phyloP scores from a whole-genome alignment of 2,329 filamentous ascomycete species.

The Septoria petroselini region DNA sequence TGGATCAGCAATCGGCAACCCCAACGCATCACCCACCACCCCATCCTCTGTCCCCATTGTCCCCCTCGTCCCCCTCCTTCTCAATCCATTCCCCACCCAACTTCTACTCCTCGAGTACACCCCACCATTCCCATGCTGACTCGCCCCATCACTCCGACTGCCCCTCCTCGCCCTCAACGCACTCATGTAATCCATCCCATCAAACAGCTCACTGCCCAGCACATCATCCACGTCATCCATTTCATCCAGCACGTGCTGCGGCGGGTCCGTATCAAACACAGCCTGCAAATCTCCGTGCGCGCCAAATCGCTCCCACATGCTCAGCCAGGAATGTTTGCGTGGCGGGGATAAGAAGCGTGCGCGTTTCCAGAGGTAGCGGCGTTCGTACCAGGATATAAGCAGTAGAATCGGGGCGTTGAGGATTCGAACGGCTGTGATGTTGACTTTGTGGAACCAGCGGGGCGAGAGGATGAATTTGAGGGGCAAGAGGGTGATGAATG shows the following conservation, averaged over 20 bases:
- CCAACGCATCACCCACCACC: not conserved
- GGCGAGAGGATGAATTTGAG: slow-evolving; percentile 75
- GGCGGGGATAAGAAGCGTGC: slow-evolving; percentile 37
- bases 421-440: slow-evolving; percentile 70
- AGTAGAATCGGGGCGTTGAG: slow-evolving; percentile 74
- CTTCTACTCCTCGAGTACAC: slow-evolving; percentile 19
- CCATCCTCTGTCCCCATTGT: not conserved
- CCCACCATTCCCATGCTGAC: slow-evolving; percentile 25
- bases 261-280: slow-evolving; percentile 69
- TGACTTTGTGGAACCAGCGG: slow-evolving; percentile 87
- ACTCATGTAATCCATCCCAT: slow-evolving; percentile 32
- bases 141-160: slow-evolving; percentile 30
- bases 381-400: slow-evolving; percentile 67
- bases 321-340: slow-evolving; percentile 43
- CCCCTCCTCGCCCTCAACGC: slow-evolving; percentile 32
- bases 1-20: slow-evolving; percentile 11
- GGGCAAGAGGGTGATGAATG: slow-evolving; percentile 69
- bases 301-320: slow-evolving; percentile 66
- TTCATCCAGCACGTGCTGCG: slow-evolving; percentile 51
- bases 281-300: slow-evolving; percentile 69
- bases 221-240: slow-evolving; percentile 51
- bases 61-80: slow-evolving; percentile 8
- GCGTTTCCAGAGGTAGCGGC: slow-evolving; percentile 62
- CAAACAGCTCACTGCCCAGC: slow-evolving; percentile 44
- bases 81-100: slow-evolving; percentile 25